Base-by-base conservation (phyloP, 495 filamentous ascomycete genomes). In the Trichocladium uniseriatum region DNA sequence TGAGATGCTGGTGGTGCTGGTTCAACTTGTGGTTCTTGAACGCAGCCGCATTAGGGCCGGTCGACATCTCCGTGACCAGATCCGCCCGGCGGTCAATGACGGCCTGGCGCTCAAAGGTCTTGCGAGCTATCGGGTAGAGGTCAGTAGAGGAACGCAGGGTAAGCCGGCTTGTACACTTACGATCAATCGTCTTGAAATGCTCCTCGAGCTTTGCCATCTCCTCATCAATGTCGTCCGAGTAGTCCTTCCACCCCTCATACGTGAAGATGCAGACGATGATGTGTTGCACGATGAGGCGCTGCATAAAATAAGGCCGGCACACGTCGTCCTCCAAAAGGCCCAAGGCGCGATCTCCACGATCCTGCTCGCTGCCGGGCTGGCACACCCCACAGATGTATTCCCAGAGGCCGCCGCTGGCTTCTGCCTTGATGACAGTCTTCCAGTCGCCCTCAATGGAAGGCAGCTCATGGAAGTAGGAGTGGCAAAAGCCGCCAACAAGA, bases 271-370 rank as follows among this genome's bases (percentile, higher is more conserved):
- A 47, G 14, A 49, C 41, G 15, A 60, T 20, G n/a, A 66, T 55
- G 32, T 67, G 62, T 6, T 58, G 56, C 32, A 64, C 15, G 6
- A 60, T 42, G 3, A 69, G 54, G 15, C 68, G 58, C 51, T 62
- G 51, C 5, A 67, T 36, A 13, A 68, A 55, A 49, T 55, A 62
- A 2, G 45, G 49, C 14, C 68, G 52, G 0, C 56, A 45, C 6
- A 48, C 43, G 27, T 43, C 35, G 32, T 70, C 60, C 16, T 31
- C 29, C 0, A 70, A 48, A 0, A 70, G 52, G 34, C 38, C 22
- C 41, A 55, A 34, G 4, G 58, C 61, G 31, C 60, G 52, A 0
- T 48, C 48, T 1, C 59, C 50, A 35, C 50, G 45, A 7, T 54
- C 54, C 29, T 57, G 42, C 27, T 32, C 45, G 0, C 43, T 28